Evolutionary conservation across 179 eudicot species (phyloP), one percentile per base, ranked within the genome.

Genomic region (Patellifolia procumbens): DNA sequence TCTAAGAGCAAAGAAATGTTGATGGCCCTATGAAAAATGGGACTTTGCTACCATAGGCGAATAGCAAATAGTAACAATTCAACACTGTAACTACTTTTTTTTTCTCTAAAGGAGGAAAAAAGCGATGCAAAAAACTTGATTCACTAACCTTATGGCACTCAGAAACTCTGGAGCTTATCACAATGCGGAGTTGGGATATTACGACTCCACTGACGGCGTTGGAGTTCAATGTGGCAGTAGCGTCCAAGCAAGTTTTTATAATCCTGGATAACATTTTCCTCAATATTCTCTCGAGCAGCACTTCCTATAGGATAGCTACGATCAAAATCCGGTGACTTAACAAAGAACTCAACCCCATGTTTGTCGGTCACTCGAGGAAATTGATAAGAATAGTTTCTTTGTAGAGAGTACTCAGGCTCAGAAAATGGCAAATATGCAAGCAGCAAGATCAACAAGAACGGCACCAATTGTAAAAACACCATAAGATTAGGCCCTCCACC

Each of bases 131-230:
- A 12, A 59, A 66, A 42, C 55, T 61, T 20, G 37, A 73, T 26
- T 73, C 80, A 39, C 43, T 79, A 74, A 82, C 92, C 88, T 89
- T 82, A 86, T 72, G 93, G 91, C 68, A 78, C 81, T 78, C 84
- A 88, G 63, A 95, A 89, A 75, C 74, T 84, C 58, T 88, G 88
- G 37, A 95, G 97, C 91, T 80, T 93, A 80, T 95, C 94, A 79
- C 99, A 95, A 76, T 93, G 91, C 39, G 99, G 99, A 45, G 96
- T 95, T 22, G 99, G 97, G 82, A 89, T 68, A 75, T 82, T 90
- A 82, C 99, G 90, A 83, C 88, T 93, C 99, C 99, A 95, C 60
- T 93, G 97, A 70, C 99, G 97, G 81, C 97, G 88, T 86, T 95
- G 99, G 48, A 89, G 89, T 82, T 95, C 99, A 61, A 95, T 81